Evolutionary conservation across 345 rosid genomes (phyloP), one percentile per base, ranked within the genome.

Genomic region (Pseudoturritis turrita): DNA sequence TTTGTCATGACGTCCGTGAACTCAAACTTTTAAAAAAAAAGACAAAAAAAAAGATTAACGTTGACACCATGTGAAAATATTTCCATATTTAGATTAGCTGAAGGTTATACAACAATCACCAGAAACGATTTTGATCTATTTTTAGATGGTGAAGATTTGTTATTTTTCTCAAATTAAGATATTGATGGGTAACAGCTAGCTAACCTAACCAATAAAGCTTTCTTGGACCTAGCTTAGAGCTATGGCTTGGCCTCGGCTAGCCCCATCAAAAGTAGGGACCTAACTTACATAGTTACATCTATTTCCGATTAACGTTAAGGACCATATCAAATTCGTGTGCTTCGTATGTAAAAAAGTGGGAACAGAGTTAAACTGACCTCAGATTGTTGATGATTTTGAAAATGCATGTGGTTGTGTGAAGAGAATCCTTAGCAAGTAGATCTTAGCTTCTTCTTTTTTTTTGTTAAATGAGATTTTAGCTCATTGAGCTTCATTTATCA

Each of bases 1-100:
- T 65, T 47, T 47, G 4, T 31, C 72, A 28, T 67, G 68, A 59
- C 68, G 6, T 67, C 68, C 54, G 62, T 66, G 68, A 66, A 15
- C 7, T 43, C 11, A 7, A 25, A 10, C 4, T 4, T 17, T 25
- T 2, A 15, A 2, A 19, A 6, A 8, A 15, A 21, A 44, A 28
- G 1, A 1, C 11, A 8, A 10, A 13, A 25, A 47, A 11, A 0
- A 62, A 17, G 3, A 19, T 54, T 4, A 28, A 12, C 40, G 13
- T 53, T 37, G 59, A 65, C 36, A 56, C 33, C 65, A 18, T 52
- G 36, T 37, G 72, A 58, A 65, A 14, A 21, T 18, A 59, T 58
- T n/a, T 39, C 40, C 68, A 50, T 52, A 7, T 58, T 29, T 74
- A 49, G 54, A 58, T 46, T 18, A 19, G 71, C 55, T 73, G 43